Conservation (phyloP, 2,329 filamentous ascomycete genomes). For the Venturia oleaginea region DNA sequence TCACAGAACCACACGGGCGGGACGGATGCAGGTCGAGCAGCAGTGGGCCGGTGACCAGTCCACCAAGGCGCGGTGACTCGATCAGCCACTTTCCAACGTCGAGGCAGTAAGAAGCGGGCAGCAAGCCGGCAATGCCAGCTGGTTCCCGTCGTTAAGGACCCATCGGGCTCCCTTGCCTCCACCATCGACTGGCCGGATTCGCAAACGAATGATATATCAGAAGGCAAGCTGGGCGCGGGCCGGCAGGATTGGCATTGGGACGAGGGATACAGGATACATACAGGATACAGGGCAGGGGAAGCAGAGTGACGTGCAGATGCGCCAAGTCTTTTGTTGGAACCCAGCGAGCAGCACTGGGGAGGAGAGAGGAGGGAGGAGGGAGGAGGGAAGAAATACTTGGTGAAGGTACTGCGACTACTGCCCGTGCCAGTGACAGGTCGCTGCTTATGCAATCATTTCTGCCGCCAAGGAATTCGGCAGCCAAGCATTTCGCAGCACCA, state of each 20-base stretch:
- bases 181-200: background rate
- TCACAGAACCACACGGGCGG: background rate
- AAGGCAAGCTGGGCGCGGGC: background rate
- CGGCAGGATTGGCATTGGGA: conserved; percentile 3
- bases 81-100: conserved; percentile 3
- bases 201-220: conserved; percentile 5
- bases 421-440: background rate
- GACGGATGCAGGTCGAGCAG: conserved; percentile 10
- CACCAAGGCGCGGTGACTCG: conserved; percentile 2
- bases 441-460: background rate
- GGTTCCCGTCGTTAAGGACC: conserved; percentile 1
- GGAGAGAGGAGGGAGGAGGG: background rate
- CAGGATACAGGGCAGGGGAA: background rate
- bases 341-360: no score
- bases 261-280: background rate
- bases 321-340: background rate
- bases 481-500: conserved; percentile 4
- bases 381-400: background rate
- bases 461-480: background rate
- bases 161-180: conserved; percentile 1
- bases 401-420: background rate
- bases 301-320: background rate
- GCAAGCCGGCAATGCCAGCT: conserved; percentile 1
- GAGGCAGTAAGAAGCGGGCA: background rate
- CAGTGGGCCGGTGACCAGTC: conserved; percentile 7